Evolutionary conservation across 441 rosid genomes (phyloP).

Genomic region (Pelargonium australe): DNA sequence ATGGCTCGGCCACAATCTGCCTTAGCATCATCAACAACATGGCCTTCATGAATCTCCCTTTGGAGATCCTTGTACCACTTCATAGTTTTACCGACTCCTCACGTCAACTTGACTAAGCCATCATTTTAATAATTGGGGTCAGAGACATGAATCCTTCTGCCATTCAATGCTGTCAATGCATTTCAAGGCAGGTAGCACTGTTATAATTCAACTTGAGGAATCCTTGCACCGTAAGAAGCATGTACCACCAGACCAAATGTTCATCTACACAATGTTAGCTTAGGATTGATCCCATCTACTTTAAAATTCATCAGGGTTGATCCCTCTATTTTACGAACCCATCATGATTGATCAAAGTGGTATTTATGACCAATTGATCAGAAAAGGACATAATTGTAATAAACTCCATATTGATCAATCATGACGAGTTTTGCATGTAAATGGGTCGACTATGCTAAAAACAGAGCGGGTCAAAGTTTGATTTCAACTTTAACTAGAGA

Average conservation of each 20-base stretch:
- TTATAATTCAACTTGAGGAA: constrained; percentile 1
- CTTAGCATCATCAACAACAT: background rate
- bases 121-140: background rate
- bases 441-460: no score
- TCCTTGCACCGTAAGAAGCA: background rate
- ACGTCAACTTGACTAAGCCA: background rate
- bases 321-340: background rate
- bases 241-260: constrained; percentile 2
- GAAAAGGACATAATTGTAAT: background rate
- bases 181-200: constrained; percentile 2
- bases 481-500: no score
- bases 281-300: background rate
- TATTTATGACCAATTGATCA: background rate
- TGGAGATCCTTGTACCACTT: background rate
- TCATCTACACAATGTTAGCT: constrained; percentile 5
- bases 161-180: background rate
- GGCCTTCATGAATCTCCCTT: background rate
- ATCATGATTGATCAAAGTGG: background rate
- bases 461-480: no score
- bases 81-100: background rate
- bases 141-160: constrained; percentile 4
- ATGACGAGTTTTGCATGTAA: no score
- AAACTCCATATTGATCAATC: no score
- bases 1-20: background rate
- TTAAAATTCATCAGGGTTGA: background rate